Evolutionary conservation across 257 asterid genomes (phyloP), one percentile per base, ranked within the genome.

Genomic region (Solanum paucissectum): DNA sequence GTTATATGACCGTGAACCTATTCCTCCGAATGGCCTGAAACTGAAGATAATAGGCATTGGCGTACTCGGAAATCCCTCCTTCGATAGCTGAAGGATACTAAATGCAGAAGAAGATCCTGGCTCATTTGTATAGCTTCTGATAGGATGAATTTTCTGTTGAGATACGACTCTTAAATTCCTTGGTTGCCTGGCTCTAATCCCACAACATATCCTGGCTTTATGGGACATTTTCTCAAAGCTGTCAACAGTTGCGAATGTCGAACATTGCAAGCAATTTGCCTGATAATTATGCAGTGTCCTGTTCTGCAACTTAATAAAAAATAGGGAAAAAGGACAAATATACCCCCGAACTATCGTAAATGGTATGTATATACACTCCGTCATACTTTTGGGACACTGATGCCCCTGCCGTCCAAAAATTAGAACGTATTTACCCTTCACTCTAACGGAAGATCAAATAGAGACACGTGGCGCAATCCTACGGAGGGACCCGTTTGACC

Each of bases 261-360:
- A 86, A 88, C 88, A 91, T 89, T 68, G 92, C 75, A 91, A 87
- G 87, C 90, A 86, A 87, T 87, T 82, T 25, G 84, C 90, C 52
- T 95, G 88, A 27, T 89, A 90, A 81, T 90, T 88, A 71, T 89
- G 90, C 27, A 94, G 73, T 84, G 92, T 87, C 89, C 90, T 87
- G 86, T 87, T 92, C 94, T 93, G 98, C 93, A 91, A 92, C 96
- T 92, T 90, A 55, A 77, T 71, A 44, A 46, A 87, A 38, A 79
- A 49, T 42, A n/a, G n/a, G n/a, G n/a, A n/a, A n/a, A n/a, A n/a
- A n/a, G n/a, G n/a, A n/a, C n/a, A n/a, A n/a, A n/a, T n/a, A n/a
- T n/a, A n/a, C n/a, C n/a, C n/a, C n/a, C n/a, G n/a, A n/a, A n/a
- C n/a, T n/a, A n/a, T n/a, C n/a, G n/a, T n/a, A n/a, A n/a, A n/a